Percentiles rank a stretch among this genome's conserved stretches.
Evolutionary conservation across 129 eudicot species (phyloP).

Genomic region (Lactuca saligna): DNA sequence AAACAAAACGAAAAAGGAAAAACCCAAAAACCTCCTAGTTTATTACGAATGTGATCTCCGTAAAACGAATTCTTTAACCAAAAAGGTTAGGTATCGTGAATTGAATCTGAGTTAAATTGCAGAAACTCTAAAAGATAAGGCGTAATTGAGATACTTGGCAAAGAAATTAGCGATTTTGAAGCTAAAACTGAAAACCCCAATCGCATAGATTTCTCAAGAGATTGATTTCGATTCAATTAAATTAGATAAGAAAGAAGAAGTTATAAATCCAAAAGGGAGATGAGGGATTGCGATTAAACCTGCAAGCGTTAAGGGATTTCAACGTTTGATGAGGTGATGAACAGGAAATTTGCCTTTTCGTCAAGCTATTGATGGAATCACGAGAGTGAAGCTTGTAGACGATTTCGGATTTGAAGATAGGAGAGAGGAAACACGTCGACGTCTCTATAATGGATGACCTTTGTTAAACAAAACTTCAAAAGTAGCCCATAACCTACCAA

Average conservation of each 20-base stretch:
- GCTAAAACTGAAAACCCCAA: conserved; percentile 3
- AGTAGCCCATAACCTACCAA: conserved; percentile 4
- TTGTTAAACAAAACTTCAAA: background rate
- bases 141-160: conserved; percentile 2
- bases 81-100: conserved; percentile 1
- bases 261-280: background rate
- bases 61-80: conserved; percentile 4
- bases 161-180: background rate
- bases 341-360: conserved; percentile 17
- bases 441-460: conserved; percentile 1
- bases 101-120: conserved; percentile 10
- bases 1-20: background rate
- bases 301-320: conserved; percentile 10
- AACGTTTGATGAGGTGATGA: conserved; percentile 13
- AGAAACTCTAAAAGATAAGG: background rate
- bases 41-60: background rate
- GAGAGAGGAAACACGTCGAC: conserved; percentile 15
- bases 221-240: conserved; percentile 14
- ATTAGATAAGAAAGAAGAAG: conserved; percentile 6
- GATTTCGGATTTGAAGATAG: conserved; percentile 23
- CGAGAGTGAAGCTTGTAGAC: conserved; percentile 23
- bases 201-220: conserved; percentile 9
- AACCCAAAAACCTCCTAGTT: background rate
- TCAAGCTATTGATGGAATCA: conserved; percentile 21
- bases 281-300: conserved; percentile 17